Evolutionary conservation across 1,284 basidiomycete species (phyloP).

Genomic region (Apiotrichum sp.): DNA sequence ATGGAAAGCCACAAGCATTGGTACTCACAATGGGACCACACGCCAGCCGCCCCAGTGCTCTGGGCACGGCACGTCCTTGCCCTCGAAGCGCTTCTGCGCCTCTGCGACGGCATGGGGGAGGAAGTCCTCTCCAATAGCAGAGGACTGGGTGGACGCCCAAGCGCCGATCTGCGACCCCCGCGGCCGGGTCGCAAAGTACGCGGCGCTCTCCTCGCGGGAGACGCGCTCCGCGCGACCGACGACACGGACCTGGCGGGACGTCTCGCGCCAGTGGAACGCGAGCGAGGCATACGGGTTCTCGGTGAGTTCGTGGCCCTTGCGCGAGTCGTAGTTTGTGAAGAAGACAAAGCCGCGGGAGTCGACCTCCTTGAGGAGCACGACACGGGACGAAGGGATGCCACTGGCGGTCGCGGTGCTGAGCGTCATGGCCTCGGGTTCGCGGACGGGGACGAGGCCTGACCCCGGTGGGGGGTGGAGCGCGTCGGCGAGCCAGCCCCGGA

Average conservation of each 20-base stretch:
- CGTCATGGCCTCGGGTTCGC: conserved; percentile 82
- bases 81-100: conserved; percentile 58
- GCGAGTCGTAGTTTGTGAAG: conserved; percentile 91
- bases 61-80: conserved; percentile 63
- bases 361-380: conserved; percentile 87
- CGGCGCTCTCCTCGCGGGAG: conserved; percentile 62
- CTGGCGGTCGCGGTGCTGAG: conserved; percentile 67
- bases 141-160: conserved; percentile 85
- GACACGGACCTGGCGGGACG: conserved; percentile 74
- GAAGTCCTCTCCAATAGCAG: conserved; percentile 63
- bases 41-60: conserved; percentile 97
- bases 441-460: conserved; percentile 46
- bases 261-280: conserved; percentile 86
- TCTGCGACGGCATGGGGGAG: conserved; percentile 60
- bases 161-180: conserved; percentile 81
- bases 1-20: too few relatives aligned
- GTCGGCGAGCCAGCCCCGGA: conserved; percentile 73
- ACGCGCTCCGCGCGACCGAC: conserved; percentile 79
- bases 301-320: conserved; percentile 76
- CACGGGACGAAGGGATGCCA: conserved; percentile 76
- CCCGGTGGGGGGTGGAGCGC: conserved; percentile 48
- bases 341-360: conserved; percentile 84
- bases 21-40: conserved; percentile 76
- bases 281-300: conserved; percentile 73
- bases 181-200: conserved; percentile 79